A percentile compares a stretch with the other conserved stretches of the same genome.
phyloP scores from a whole-genome alignment of 495 filamentous ascomycete species.

The Cercophora newfieldiana region DNA sequence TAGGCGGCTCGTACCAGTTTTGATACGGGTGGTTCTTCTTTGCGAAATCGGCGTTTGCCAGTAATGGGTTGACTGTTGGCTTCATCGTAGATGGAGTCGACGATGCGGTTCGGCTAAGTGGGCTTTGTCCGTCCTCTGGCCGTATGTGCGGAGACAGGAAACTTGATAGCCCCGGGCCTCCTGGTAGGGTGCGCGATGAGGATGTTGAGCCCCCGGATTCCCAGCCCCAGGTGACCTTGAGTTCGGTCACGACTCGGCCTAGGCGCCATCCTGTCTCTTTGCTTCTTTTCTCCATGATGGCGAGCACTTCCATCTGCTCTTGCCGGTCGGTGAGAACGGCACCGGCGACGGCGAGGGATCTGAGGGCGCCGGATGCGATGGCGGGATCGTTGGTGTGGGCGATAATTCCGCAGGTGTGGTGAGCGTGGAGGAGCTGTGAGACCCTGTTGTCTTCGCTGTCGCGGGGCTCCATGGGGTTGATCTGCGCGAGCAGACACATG shows the following conservation, averaged over 20 bases:
- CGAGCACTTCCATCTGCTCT: conserved; percentile 82
- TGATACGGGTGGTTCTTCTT: conserved; percentile 76
- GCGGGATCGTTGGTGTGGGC: conserved; percentile 81
- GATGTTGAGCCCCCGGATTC: conserved; percentile 11
- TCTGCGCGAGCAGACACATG: conserved; percentile 76
- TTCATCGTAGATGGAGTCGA: conserved; percentile 36
- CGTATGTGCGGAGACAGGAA: not conserved
- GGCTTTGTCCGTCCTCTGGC: not conserved
- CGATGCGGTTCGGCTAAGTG: not conserved
- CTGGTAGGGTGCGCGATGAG: not conserved
- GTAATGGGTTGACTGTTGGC: conserved; percentile 63
- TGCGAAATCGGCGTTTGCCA: conserved; percentile 67
- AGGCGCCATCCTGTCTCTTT: conserved; percentile 78
- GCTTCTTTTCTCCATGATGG: conserved; percentile 72
- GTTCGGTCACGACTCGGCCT: conserved; percentile 62
- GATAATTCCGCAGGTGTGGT: conserved; percentile 83
- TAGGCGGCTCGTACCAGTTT: conserved; percentile 58
- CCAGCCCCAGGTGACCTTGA: conserved; percentile 82
- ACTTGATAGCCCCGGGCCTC: not conserved
- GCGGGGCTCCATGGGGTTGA: conserved; percentile 60
- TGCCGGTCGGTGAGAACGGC: conserved; percentile 64
- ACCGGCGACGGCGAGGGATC: conserved; percentile 77
- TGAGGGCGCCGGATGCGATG: conserved; percentile 72
- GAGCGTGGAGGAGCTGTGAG: conserved; percentile 68
- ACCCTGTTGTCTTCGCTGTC: conserved; percentile 66